These are phyloP conservation scores for Exophiala alcalophila DNA, from an alignment of 2,329 filamentous ascomycete species.

Conservation along the genomic window DNA sequence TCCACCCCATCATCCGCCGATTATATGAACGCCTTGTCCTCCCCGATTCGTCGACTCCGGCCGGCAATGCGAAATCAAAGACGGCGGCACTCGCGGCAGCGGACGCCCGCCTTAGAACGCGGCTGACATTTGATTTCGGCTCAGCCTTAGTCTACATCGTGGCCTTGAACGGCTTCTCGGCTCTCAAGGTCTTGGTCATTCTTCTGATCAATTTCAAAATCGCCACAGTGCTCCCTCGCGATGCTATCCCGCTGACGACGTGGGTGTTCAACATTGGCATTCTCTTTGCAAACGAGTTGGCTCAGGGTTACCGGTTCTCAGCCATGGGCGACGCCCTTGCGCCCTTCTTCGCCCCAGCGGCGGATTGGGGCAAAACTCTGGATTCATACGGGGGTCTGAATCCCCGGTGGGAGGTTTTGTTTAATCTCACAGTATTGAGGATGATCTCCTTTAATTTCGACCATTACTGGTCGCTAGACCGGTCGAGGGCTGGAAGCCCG, in stretches of 20 bases:
- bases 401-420: slow-evolving; percentile 90
- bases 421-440: slow-evolving; percentile 90
- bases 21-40: slow-evolving; percentile 58
- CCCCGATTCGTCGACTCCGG: not conserved
- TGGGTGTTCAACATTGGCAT: slow-evolving; percentile 87
- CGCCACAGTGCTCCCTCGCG: slow-evolving; percentile 66
- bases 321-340: slow-evolving; percentile 57
- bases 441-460: slow-evolving; percentile 97
- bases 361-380: slow-evolving; percentile 66
- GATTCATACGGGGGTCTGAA: slow-evolving; percentile 82
- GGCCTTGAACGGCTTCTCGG: slow-evolving; percentile 80
- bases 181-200: slow-evolving; percentile 76
- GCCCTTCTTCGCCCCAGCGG: slow-evolving; percentile 43
- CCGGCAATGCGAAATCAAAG: slow-evolving; percentile 11
- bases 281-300: slow-evolving; percentile 87
- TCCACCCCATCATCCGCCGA: slow-evolving; percentile 76
- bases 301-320: slow-evolving; percentile 70
- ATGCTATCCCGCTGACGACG: slow-evolving; percentile 69
- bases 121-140: slow-evolving; percentile 74
- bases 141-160: slow-evolving; percentile 79
- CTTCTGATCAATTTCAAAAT: slow-evolving; percentile 79
- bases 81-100: slow-evolving; percentile 40
- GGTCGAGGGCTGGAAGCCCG: slow-evolving; percentile 57
- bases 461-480: slow-evolving; percentile 84
- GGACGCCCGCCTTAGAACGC: slow-evolving; percentile 61